Conservation (phyloP, 2,329 filamentous ascomycete species). For the Amphichorda felina region DNA sequence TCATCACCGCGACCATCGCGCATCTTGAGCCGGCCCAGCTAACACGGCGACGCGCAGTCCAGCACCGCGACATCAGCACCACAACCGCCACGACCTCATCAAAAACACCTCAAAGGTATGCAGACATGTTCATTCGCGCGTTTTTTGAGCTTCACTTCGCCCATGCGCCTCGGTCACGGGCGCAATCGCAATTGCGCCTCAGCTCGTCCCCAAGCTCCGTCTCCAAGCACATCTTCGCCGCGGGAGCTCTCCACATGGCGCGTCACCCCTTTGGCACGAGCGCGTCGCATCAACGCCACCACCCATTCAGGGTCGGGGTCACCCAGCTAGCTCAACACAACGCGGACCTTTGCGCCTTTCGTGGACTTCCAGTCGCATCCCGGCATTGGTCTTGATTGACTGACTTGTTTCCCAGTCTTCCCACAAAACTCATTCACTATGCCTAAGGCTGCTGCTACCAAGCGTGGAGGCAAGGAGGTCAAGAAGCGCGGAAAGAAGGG, state of each 20-base stretch:
- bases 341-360: no score
- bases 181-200: conserved; percentile 19
- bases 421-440: conserved; percentile 25
- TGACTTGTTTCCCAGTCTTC: not conserved
- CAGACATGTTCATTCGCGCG: conserved; percentile 10
- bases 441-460: conserved; percentile 42
- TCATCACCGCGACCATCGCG: conserved; percentile 2
- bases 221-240: no score
- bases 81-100: conserved; percentile 6
- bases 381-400: not conserved
- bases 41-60: conserved; percentile 4
- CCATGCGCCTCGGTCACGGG: conserved; percentile 15
- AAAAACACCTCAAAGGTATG: conserved; percentile 22
- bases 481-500: conserved; percentile 50
- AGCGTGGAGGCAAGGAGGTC: conserved; percentile 41
- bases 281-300: not conserved
- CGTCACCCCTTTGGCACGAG: not conserved
- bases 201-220: conserved; percentile 3
- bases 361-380: not conserved
- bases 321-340: no score
- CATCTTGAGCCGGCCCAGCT: conserved; percentile 3
- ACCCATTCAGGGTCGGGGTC: no score
- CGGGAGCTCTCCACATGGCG: not conserved
- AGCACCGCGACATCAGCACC: conserved; percentile 9
- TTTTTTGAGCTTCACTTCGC: conserved; percentile 22